Conservation (phyloP, 78 protist genomes). For the Protostelium mycophagum region DNA sequence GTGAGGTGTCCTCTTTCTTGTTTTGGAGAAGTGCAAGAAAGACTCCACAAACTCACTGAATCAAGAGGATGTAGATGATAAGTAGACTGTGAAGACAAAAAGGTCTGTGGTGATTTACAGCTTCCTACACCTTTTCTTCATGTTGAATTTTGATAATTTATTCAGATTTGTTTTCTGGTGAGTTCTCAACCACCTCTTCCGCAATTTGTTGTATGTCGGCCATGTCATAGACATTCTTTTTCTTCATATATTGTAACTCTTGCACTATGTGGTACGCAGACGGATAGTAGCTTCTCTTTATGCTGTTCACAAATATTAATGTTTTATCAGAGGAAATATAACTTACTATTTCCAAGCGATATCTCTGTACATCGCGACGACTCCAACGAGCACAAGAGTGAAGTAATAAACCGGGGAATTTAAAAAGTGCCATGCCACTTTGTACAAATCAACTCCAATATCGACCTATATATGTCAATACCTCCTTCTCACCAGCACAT, state of each 20-base stretch:
- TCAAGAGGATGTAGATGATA: too few relatives aligned
- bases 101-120: too few relatives aligned
- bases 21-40: too few relatives aligned
- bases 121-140: too few relatives aligned
- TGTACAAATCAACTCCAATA: neutral
- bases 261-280: conserved; percentile 30
- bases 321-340: neutral
- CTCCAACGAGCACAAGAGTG: neutral
- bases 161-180: too few relatives aligned
- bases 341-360: conserved; percentile 27
- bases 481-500: too few relatives aligned
- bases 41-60: too few relatives aligned
- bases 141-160: too few relatives aligned
- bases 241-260: conserved; percentile 3
- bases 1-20: too few relatives aligned
- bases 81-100: too few relatives aligned
- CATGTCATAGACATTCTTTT: neutral
- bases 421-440: neutral
- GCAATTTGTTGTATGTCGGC: too few relatives aligned
- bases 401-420: conserved; percentile 10
- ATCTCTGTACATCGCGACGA: conserved; percentile 38
- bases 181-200: too few relatives aligned
- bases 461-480: neutral
- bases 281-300: neutral
- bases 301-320: neutral